Percentiles rank a stretch among this genome's conserved stretches.
phyloP scores from a whole-genome alignment of 331 rosid species.

The Cucumis variabilis region DNA sequence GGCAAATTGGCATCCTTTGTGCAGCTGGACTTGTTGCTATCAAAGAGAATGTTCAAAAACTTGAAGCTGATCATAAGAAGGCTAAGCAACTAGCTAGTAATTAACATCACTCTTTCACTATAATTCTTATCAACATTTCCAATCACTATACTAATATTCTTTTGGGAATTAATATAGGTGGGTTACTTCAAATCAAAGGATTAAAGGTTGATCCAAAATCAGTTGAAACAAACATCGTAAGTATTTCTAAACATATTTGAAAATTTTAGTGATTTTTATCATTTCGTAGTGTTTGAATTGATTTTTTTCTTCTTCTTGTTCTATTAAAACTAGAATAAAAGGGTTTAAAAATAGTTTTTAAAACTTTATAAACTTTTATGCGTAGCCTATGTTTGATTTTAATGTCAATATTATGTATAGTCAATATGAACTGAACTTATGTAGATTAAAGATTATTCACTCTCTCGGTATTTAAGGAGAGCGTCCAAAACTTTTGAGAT shows the following conservation, averaged over 20 bases:
- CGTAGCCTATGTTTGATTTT: too few relatives aligned
- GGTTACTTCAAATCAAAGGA: constrained; percentile 63
- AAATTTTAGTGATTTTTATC: background rate
- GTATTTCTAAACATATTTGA: constrained; percentile 24
- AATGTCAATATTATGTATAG: too few relatives aligned
- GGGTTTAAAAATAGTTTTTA: too few relatives aligned
- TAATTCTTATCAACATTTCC: background rate
- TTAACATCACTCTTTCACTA: background rate
- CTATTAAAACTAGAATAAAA: too few relatives aligned
- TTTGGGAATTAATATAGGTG: constrained; percentile 48
- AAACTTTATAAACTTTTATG: too few relatives aligned
- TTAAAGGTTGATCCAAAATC: constrained; percentile 54
- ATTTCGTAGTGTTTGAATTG: background rate
- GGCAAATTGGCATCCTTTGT: constrained; percentile 86
- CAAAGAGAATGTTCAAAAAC: constrained; percentile 67
- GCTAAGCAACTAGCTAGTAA: constrained; percentile 77
- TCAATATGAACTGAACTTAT: too few relatives aligned
- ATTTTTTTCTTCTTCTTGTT: too few relatives aligned
- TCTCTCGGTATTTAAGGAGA: too few relatives aligned
- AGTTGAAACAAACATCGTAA: constrained; percentile 86
- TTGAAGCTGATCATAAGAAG: constrained; percentile 76
- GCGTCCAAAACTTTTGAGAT: too few relatives aligned
- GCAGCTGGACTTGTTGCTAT: constrained; percentile 87
- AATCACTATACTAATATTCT: background rate
- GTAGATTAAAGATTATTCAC: too few relatives aligned